Conservation (phyloP, 768 basidiomycete species). For the Boletus speciosus region DNA sequence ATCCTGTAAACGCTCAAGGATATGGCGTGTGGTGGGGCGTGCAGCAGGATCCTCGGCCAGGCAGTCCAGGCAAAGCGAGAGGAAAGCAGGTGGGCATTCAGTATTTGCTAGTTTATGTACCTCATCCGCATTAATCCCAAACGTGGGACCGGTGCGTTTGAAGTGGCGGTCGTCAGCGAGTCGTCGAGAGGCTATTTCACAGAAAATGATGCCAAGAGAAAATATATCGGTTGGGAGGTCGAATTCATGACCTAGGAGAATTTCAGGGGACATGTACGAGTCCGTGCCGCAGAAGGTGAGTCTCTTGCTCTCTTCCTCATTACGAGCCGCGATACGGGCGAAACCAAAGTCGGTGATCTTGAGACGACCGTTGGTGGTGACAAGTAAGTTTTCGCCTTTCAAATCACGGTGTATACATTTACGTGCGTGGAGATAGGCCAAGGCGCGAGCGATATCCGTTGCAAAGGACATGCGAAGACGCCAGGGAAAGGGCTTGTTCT, state of each 20-base stretch:
- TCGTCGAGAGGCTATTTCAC: slow-evolving; percentile 80
- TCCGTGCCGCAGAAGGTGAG: slow-evolving; percentile 88
- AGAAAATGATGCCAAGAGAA: slow-evolving; percentile 89
- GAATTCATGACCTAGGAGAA: slow-evolving; percentile 86
- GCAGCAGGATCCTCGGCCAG: slow-evolving; percentile 56
- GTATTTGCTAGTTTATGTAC: slow-evolving; percentile 61
- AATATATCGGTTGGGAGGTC: slow-evolving; percentile 93
- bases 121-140: slow-evolving; percentile 75
- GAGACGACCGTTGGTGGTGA: slow-evolving; percentile 88
- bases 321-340: slow-evolving; percentile 88
- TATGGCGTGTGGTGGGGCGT: slow-evolving; percentile 73
- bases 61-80: slow-evolving; percentile 78
- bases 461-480: slow-evolving; percentile 91
- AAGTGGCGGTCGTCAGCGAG: slow-evolving; percentile 82
- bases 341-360: slow-evolving; percentile 99
- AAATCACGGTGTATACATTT: slow-evolving; percentile 88
- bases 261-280: slow-evolving; percentile 97
- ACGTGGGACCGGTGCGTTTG: slow-evolving; percentile 75
- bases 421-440: slow-evolving; percentile 96
- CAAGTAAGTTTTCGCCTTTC: slow-evolving; percentile 96
- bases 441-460: slow-evolving; percentile 87
- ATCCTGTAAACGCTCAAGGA: slow-evolving; percentile 71
- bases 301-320: slow-evolving; percentile 83
- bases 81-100: slow-evolving; percentile 76
- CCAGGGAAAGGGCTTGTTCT: slow-evolving; percentile 84